phyloP scores from a whole-genome alignment of 176 grass and related monocot genomes.

The Oryza officinalis region DNA sequence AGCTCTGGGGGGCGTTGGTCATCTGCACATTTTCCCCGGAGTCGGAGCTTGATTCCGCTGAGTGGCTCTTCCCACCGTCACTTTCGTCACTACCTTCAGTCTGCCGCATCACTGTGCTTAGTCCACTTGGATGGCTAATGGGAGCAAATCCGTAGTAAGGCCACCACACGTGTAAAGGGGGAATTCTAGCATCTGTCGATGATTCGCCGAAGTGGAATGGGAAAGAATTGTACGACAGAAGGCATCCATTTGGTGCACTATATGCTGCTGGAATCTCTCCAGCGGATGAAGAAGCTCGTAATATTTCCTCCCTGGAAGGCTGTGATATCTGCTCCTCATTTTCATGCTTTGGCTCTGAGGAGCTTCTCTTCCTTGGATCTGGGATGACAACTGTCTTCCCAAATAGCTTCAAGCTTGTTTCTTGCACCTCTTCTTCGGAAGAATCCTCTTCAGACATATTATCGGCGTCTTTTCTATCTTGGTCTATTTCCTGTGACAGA shows the following conservation, averaged over 20 bases:
- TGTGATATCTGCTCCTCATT: neutral
- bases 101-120: neutral
- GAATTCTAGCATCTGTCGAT: conserved; percentile 10
- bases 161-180: conserved; percentile 43
- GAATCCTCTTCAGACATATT: conserved; percentile 51
- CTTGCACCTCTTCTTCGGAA: conserved; percentile 42
- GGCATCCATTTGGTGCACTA: conserved; percentile 22
- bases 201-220: conserved; percentile 16
- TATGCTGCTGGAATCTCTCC: conserved; percentile 16
- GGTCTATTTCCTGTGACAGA: conserved; percentile 40
- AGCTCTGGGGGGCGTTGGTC: neutral
- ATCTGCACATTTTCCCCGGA: neutral
- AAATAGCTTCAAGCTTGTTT: conserved; percentile 79
- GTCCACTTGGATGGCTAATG: neutral
- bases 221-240: conserved; percentile 30
- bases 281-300: neutral
- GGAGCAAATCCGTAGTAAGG: conserved; percentile 38
- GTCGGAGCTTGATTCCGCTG: conserved; percentile 24
- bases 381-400: conserved; percentile 77
- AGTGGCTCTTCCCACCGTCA: conserved; percentile 17
- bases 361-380: conserved; percentile 43
- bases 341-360: neutral
- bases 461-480: conserved; percentile 27
- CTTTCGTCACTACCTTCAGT: conserved; percentile 20
- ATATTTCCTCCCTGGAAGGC: neutral